phyloP scores from a whole-genome alignment of 495 filamentous ascomycete genomes.

The Xylaria venustula region DNA sequence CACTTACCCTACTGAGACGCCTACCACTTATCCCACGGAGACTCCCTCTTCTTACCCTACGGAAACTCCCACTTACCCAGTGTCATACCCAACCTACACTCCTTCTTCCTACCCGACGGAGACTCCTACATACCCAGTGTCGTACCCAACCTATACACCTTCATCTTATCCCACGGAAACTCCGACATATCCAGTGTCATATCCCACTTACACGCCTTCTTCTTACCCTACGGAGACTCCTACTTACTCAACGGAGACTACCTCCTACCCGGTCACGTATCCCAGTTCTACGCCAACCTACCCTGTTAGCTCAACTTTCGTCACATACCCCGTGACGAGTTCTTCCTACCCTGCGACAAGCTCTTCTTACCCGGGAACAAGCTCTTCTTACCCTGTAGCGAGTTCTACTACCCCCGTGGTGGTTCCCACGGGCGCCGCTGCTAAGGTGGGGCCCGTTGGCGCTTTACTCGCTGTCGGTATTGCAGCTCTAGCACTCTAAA shows the following conservation, averaged over 20 bases:
- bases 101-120: conserved; percentile 1
- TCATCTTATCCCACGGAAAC: background rate
- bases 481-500: conserved; percentile 32
- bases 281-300: conserved; percentile 16
- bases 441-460: conserved; percentile 27
- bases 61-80: background rate
- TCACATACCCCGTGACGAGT: conserved; percentile 8
- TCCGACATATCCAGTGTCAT: background rate
- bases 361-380: background rate
- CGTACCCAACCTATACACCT: conserved; percentile 10
- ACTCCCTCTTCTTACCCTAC: background rate
- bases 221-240: conserved; percentile 1
- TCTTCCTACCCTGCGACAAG: background rate
- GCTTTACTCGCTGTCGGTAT: conserved; percentile 31
- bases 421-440: conserved; percentile 31
- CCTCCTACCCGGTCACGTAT: background rate
- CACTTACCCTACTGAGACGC: background rate
- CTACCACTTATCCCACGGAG: background rate
- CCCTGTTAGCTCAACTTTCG: conserved; percentile 21
- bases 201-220: background rate
- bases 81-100: conserved; percentile 12
- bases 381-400: background rate
- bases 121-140: background rate
- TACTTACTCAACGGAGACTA: background rate
- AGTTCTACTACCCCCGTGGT: conserved; percentile 8